Evolutionary conservation across 2,329 filamentous ascomycete genomes (phyloP), one percentile per base, ranked within the genome.

Genomic region (Berkeleyomyces basicola): DNA sequence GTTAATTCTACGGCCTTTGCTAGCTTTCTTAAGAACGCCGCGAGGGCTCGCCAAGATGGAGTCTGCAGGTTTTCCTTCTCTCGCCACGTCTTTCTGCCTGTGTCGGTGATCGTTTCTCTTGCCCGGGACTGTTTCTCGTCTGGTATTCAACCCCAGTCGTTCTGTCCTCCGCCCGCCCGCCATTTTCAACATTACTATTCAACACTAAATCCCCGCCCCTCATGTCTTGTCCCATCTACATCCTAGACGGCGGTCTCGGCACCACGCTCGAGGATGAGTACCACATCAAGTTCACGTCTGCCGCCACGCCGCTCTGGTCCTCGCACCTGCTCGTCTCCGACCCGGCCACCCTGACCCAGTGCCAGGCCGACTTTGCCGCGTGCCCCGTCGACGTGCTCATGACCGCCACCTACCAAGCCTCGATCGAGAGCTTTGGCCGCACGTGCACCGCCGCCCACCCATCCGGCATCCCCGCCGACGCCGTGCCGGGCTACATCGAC

Each of bases 341-440:
- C 66, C 77, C 75, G 2, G 57, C 57, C 42, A 81, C 77, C 0
- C 76, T 86, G 7, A 71, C 76, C 64, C 72, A 72, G 39, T 83
- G 81, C 69, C 83, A 86, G 68, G 68, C 69, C 61, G 78, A 79
- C 66, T 86, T 86, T 69, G 76, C 73, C 61, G 65, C 68, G 6
- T 78, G 80, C 1, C 83, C 82, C 43, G 79, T 80, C 62, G 82
- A 87, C 68, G 75, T 88, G 37, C 71, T 87, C 23, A 76, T 85
- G 57, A 87, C 83, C 7, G 84, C 83, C 6, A 88, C 85, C 0
- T 88, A 88, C 70, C 84, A 87, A 69, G 74, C 80, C 1, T 85
- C 81, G 0, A 70, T 77, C 6, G 73, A 79, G 9, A 83, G 80
- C 0, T 85, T 87, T 66, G 70, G 71, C 2, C 73, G 72, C 44